Evolutionary conservation across 768 basidiomycete species (phyloP), one percentile per base, ranked within the genome.

Genomic region (Scleroderma bovista): DNA sequence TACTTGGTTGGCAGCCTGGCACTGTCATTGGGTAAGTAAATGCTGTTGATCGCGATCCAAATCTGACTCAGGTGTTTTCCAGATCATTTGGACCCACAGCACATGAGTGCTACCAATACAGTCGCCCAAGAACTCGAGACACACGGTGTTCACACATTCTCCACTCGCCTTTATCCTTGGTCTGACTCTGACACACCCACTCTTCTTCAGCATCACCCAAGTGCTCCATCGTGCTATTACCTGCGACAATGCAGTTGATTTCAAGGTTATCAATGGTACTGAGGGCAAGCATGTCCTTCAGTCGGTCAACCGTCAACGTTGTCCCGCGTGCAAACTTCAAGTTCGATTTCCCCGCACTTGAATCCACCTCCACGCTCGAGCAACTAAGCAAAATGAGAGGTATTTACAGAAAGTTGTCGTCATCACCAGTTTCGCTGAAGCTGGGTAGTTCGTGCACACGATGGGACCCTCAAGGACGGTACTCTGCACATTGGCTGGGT

Each of bases 91-190:
- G 95, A 97, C 94, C 41, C 91, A 96, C 54, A 95, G 96, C 29
- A 99, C 45, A 98, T 99, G 96, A 86, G 80, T 51, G 87, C 93
- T 3, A 94, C 92, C 39, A 94, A 94, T 72, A 90, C 87, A 37
- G 86, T 97, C 46, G 93, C 96, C 23, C 89, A 94, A 50, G 92
- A 93, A 47, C 78, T 99, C 38, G 96, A 99, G 72, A 78, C 83
- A 51, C 79, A 87, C 54, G 96, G 96, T 53, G 91, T 96, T 51
- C 83, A 95, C 57, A 99, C 96, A 2, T 99, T 98, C 81, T 98
- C 95, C 1, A 88, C 96, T 98, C 96, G 94, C 96, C 1, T 99
- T 99, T 71, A 93, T 99, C 60, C 86, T 99, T 48, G 95, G 96
- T n/a, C n/a, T n/a, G n/a, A n/a, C n/a, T 52, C 79, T 99, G 44